Percentiles rank a stretch among this genome's conserved stretches.
These are phyloP conservation scores for Magnusiomyces ingens DNA, from an alignment of 1,139 yeast species.

Conservation along the genomic window DNA sequence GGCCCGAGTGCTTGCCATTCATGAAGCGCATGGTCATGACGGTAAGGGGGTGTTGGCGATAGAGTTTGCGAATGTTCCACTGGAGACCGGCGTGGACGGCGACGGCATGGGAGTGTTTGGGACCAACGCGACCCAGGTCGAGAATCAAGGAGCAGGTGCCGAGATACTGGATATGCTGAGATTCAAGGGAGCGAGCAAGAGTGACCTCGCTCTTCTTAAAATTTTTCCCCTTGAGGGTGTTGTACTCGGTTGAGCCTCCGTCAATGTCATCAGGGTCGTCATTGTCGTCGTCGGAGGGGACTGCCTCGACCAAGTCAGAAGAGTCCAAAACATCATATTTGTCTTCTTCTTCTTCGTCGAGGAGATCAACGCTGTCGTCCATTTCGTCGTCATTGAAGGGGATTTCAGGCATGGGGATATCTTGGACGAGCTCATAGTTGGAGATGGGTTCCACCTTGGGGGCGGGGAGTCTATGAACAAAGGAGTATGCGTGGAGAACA, in stretches of 20 bases:
- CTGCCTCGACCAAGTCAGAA: not conserved
- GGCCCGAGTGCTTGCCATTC: conserved; percentile 31
- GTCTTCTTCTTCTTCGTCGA: conserved; percentile 8
- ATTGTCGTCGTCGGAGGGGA: conserved; percentile 6
- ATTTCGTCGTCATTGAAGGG: not conserved
- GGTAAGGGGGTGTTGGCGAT: conserved; percentile 55
- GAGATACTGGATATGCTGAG: conserved; percentile 52
- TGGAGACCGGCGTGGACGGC: conserved; percentile 77
- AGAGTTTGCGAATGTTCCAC: conserved; percentile 49
- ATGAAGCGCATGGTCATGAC: conserved; percentile 51
- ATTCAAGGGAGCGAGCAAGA: conserved; percentile 52
- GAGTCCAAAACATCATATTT: not conserved
- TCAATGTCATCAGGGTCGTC: conserved; percentile 15
- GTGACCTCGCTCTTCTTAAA: conserved; percentile 39
- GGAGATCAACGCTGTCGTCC: not conserved
- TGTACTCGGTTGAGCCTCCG: conserved; percentile 15
- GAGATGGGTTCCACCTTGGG: conserved; percentile 24
- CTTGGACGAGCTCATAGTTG: conserved; percentile 1
- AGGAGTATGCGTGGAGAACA: conserved; percentile 53
- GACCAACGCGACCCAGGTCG: conserved; percentile 55
- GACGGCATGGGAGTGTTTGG: conserved; percentile 41
- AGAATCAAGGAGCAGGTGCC: conserved; percentile 59
- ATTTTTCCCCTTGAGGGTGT: not conserved
- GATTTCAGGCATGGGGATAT: conserved; percentile 1
- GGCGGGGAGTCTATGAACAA: conserved; percentile 43